Base-by-base conservation (phyloP, 164 flowering plant species). In the Magnolia kwangsiensis region DNA sequence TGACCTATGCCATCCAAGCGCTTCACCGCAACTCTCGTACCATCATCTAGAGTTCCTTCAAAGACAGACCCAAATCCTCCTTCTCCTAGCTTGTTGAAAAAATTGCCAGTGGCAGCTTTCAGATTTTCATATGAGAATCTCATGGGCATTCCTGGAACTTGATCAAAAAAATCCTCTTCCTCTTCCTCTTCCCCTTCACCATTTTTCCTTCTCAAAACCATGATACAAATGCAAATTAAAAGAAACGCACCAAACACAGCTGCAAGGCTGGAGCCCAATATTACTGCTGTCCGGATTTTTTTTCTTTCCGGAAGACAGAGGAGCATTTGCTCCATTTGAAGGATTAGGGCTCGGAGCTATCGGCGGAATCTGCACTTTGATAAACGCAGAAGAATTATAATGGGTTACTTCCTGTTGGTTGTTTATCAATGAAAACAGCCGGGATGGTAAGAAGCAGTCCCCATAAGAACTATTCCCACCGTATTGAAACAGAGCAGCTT, bases 51-150 rank as follows among this genome's bases (percentile, higher is more conserved):
- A 8, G n/a, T 16, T 8, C 83, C 85, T 68, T 76, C 68, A 69
- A 74, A 83, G n/a, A 80, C 81, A 5, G 81, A 76, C 13, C 85
- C 82, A 75, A 82, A 82, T 55, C 82, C 85, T 65, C 84, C 84
- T 37, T 72, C 73, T 24, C 82, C 81, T 45, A 80, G 79, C 66
- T 70, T 73, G 24, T 19, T 71, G 14, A 49, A 45, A 67, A 83
- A 83, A 23, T 79, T 51, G 9, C n/a, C 24, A 0, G 83, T 81
- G 10, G 83, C 83, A 63, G 18, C 9, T 19, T 16, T 71, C 14
- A 77, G 58, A 2, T 83, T 79, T 21, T 69, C 21, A 31, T 83
- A 79, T 11, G 80, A 55, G 45, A 83, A 81, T 51, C 77, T 73
- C 71, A 63, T 63, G 10, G 79, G 75, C 65, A 78, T n/a, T 50